Conservation (phyloP, 345 rosid genomes). For the Salix brachista region DNA sequence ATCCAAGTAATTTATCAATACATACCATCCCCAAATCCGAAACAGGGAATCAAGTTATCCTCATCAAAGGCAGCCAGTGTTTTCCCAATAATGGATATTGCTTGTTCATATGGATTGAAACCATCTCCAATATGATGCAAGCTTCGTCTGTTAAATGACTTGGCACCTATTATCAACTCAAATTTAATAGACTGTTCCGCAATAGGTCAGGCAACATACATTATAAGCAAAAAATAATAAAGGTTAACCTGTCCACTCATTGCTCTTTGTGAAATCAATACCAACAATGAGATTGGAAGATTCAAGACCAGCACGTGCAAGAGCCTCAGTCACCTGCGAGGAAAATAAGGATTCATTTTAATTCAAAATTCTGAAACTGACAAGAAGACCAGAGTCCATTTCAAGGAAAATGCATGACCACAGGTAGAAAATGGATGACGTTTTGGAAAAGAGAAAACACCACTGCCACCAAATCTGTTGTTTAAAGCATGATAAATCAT, state of each 20-base stretch:
- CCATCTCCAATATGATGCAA: slow-evolving; percentile 30
- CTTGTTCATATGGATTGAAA: slow-evolving; percentile 30
- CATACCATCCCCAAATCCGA: slow-evolving; percentile 36
- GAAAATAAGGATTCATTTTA: not conserved
- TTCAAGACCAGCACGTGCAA: slow-evolving; percentile 30
- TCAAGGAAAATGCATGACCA: not conserved
- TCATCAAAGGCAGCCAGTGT: slow-evolving; percentile 30
- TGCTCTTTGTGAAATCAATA: slow-evolving; percentile 34
- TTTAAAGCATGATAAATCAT: too few relatives aligned
- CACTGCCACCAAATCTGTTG: too few relatives aligned
- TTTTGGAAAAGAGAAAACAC: too few relatives aligned
- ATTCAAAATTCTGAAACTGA: not conserved
- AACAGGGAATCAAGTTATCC: slow-evolving; percentile 35
- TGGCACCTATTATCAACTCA: slow-evolving; percentile 26
- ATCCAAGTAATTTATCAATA: slow-evolving; percentile 5
- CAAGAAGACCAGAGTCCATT: not conserved
- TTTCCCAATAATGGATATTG: slow-evolving; percentile 30
- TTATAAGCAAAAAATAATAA: slow-evolving; percentile 16
- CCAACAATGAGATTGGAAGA: slow-evolving; percentile 36
- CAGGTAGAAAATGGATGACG: not conserved
- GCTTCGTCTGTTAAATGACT: slow-evolving; percentile 19
- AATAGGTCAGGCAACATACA: slow-evolving; percentile 6
- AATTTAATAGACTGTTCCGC: slow-evolving; percentile 2
- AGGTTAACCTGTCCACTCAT: slow-evolving; percentile 31
- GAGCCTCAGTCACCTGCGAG: slow-evolving; percentile 30